Percentiles rank a stretch among this genome's conserved stretches.
Conservation (phyloP, 78 protist species). For the Guillardia theta region DNA sequence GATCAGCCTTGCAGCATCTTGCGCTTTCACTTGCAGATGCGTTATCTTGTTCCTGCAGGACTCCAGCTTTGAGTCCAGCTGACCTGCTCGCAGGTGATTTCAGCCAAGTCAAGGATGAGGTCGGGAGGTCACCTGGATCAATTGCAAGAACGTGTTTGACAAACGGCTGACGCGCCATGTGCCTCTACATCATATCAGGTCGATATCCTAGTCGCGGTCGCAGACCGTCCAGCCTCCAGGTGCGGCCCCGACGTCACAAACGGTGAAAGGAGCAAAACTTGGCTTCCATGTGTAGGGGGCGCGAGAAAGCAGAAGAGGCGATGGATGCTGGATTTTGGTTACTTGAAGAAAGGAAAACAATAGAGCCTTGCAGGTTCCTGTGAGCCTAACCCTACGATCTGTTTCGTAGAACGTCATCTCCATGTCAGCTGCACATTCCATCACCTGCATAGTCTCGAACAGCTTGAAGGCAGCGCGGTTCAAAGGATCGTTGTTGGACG, state of each 20-base stretch:
- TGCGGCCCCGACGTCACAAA: background rate
- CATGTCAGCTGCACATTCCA: too few relatives aligned
- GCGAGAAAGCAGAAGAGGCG: background rate
- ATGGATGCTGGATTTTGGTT: background rate
- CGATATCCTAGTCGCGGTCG: too few relatives aligned
- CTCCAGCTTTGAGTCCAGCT: too few relatives aligned
- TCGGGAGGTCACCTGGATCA: background rate
- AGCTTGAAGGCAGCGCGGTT: background rate
- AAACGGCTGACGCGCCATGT: background rate
- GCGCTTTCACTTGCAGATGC: too few relatives aligned
- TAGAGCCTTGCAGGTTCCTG: too few relatives aligned
- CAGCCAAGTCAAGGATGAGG: too few relatives aligned
- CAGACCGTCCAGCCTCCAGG: background rate
- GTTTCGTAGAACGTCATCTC: too few relatives aligned
- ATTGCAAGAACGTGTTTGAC: background rate
- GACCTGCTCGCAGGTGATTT: too few relatives aligned
- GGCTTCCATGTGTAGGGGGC: background rate
- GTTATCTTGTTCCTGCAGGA: too few relatives aligned
- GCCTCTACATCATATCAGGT: too few relatives aligned
- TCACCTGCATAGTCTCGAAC: background rate
- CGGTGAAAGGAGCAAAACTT: background rate
- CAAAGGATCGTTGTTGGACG: background rate
- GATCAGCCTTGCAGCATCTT: too few relatives aligned
- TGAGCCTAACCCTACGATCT: background rate
- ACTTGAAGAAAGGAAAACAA: background rate